These are phyloP conservation scores for Claviceps lovelessii DNA, from an alignment of 2,329 filamentous ascomycete genomes.

Conservation along the genomic window DNA sequence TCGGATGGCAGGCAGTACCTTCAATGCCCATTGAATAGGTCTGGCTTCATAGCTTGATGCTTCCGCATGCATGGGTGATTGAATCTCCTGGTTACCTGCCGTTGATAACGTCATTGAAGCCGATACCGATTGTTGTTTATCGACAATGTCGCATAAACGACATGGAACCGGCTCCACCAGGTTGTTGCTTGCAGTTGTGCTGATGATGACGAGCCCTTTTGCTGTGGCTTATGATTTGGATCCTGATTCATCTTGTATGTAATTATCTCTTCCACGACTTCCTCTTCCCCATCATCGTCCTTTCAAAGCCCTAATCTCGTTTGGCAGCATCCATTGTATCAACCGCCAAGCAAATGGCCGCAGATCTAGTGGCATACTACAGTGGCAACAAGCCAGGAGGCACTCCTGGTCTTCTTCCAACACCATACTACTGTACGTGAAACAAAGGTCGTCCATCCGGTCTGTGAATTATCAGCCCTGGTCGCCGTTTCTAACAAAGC, in stretches of 20 bases:
- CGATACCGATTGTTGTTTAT: background rate
- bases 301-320: background rate
- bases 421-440: slow-evolving; percentile 39
- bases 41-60: background rate
- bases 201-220: slow-evolving; percentile 10
- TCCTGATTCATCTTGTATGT: slow-evolving; percentile 22
- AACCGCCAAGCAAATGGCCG: slow-evolving; percentile 34
- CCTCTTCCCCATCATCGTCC: too few species aligned
- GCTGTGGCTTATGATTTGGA: slow-evolving; percentile 22
- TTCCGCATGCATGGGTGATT: background rate
- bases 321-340: slow-evolving; percentile 33
- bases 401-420: slow-evolving; percentile 36
- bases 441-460: background rate
- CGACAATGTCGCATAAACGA: background rate
- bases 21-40: background rate
- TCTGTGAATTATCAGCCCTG: background rate
- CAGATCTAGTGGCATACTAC: slow-evolving; percentile 32
- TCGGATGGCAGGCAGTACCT: background rate
- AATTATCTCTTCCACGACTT: background rate
- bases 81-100: background rate
- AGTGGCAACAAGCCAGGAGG: slow-evolving; percentile 34
- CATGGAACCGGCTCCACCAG: background rate
- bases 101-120: background rate
- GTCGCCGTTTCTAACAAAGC: background rate
- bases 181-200: background rate